Base-by-base conservation (phyloP, 352 stramenopile species). In the Pythium oligandrum region DNA sequence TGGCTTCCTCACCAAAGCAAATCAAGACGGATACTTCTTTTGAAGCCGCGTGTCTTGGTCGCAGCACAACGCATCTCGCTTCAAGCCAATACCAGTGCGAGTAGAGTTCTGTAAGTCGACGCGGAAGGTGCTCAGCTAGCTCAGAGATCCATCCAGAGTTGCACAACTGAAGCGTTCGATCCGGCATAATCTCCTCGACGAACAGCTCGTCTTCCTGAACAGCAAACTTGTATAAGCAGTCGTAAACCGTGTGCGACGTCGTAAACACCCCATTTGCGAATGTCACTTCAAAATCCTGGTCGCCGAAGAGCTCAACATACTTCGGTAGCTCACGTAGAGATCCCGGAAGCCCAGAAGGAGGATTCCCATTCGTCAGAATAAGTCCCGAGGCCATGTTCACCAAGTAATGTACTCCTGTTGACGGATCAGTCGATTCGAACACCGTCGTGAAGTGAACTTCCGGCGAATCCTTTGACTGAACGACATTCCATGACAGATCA, bases 11-110 rank as follows among this genome's bases (percentile, higher is more conserved):
- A 26, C 17, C 17, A 26, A 26, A 26, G 17, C 17, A 26, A 26
- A 26, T 26, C 17, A 26, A 26, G 17, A 26, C 17, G 0, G 17
- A 26, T 26, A 26, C 17, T 26, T 26, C 17, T 26, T 26, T 26
- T 26, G 37, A 42, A 3, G 37, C 36, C n/a, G 4, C 11, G 17
- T 30, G 37, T 4, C 35, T 63, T 4, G 68, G 51, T 31, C 68
- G 63, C 6, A 83, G 64, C 1, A 86, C 30, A 3, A 88, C 59
- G 38, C 65, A 78, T 0, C 65, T 55, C 6, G 59, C 3, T 4
- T 84, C 63, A 7, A 79, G 44, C 70, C 72, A 86, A 17, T 73
- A 75, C 74, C 77, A 84, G 4, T 81, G 64, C 1, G 64, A 76
- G 42, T 83, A 71, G 30, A 86, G 31, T 7, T 65, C 8, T 8